Evolutionary conservation across 2,329 filamentous ascomycete species (phyloP).

Genomic region (Epichloe gansuensis): DNA sequence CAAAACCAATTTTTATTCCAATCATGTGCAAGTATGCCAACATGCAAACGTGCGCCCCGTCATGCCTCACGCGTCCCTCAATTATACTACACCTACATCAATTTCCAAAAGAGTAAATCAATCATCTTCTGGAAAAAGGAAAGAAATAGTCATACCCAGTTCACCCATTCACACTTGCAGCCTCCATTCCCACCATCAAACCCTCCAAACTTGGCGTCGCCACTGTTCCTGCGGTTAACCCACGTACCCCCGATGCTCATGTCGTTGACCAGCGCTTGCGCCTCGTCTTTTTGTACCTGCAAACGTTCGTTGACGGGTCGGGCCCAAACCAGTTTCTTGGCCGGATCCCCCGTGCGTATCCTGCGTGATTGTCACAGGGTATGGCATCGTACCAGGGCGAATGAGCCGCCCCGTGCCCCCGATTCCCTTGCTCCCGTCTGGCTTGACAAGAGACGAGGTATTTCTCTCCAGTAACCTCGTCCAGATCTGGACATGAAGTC

Average conservation of each 20-base stretch:
- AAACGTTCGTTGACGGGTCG: slow-evolving; percentile 37
- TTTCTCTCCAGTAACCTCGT: slow-evolving; percentile 36
- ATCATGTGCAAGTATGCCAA: neutral
- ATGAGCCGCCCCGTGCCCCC: slow-evolving; percentile 19
- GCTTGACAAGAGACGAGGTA: slow-evolving; percentile 26
- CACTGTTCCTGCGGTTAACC: slow-evolving; percentile 37
- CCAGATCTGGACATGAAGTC: slow-evolving; percentile 55
- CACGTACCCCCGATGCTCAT: slow-evolving; percentile 37
- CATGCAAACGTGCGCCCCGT: neutral
- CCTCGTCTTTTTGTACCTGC: slow-evolving; percentile 30
- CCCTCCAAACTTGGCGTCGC: slow-evolving; percentile 40
- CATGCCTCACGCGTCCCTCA: too few species aligned
- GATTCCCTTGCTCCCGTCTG: slow-evolving; percentile 17
- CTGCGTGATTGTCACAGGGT: slow-evolving; percentile 47
- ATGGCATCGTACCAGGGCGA: slow-evolving; percentile 49
- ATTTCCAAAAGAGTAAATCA: neutral
- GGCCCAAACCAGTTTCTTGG: slow-evolving; percentile 41
- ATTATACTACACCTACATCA: too few species aligned
- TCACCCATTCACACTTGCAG: slow-evolving; percentile 50
- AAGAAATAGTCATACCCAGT: slow-evolving; percentile 24
- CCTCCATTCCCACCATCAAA: slow-evolving; percentile 52
- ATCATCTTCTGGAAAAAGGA: neutral
- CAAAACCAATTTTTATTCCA: neutral
- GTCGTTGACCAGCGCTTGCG: slow-evolving; percentile 35
- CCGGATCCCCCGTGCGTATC: slow-evolving; percentile 49